A percentile compares a stretch with the other conserved stretches of the same genome.
These are phyloP conservation scores for Calvatia gigantea DNA, from an alignment of 768 basidiomycete species.

Conservation along the genomic window DNA sequence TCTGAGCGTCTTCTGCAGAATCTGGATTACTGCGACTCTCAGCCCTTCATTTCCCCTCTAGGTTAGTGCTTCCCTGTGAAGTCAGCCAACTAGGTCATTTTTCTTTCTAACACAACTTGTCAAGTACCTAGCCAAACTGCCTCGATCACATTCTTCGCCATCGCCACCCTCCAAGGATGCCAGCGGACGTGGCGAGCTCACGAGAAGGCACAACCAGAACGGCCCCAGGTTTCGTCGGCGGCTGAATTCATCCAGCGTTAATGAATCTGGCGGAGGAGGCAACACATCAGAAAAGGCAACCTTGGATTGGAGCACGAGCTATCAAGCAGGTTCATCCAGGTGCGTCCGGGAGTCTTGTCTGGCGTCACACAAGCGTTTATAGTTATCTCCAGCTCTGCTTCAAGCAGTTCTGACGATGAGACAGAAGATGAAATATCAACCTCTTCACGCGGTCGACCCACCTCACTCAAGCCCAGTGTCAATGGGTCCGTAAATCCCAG, in stretches of 20 bases:
- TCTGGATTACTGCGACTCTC: not conserved
- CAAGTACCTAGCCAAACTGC: constrained; percentile 54
- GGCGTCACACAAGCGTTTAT: not conserved
- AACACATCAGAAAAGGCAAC: constrained; percentile 21
- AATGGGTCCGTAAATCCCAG: constrained; percentile 9
- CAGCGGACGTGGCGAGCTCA: constrained; percentile 46
- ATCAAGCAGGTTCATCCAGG: constrained; percentile 84
- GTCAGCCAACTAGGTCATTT: not conserved
- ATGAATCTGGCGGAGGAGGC: constrained; percentile 3
- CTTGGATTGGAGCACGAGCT: constrained; percentile 81
- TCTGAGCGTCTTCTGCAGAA: not conserved
- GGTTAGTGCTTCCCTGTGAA: not conserved
- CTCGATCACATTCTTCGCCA: constrained; percentile 76
- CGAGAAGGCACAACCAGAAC: constrained; percentile 33
- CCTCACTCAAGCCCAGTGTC: constrained; percentile 20
- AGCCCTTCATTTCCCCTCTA: constrained; percentile 12
- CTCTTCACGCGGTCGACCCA: constrained; percentile 41
- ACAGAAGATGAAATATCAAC: constrained; percentile 46
- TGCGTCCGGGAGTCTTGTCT: constrained; percentile 26
- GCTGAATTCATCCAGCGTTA: constrained; percentile 24
- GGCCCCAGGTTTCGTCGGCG: constrained; percentile 32
- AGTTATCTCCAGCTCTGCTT: constrained; percentile 41
- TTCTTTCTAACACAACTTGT: not conserved
- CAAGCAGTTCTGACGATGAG: constrained; percentile 52
- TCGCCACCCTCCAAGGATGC: constrained; percentile 63